These are phyloP conservation scores for Beauveria asiatica DNA, from an alignment of 2,329 filamentous ascomycete species.

Conservation along the genomic window DNA sequence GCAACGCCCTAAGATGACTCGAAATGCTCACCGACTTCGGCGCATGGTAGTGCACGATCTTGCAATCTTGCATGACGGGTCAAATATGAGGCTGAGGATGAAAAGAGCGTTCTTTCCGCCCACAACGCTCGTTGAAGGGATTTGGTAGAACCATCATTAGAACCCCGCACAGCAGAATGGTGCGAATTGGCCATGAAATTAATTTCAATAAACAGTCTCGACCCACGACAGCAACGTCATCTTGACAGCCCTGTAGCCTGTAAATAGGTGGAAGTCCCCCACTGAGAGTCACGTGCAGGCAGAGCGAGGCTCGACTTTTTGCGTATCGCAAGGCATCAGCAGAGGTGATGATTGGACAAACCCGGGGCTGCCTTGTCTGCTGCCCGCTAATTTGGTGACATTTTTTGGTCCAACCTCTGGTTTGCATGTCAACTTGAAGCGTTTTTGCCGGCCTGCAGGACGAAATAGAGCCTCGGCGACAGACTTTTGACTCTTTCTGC, in stretches of 20 bases:
- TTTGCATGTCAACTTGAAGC: neutral
- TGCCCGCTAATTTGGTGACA: neutral
- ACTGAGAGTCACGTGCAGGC: slow-evolving; percentile 1
- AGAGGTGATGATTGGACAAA: neutral
- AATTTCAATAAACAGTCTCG: neutral
- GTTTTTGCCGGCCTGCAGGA: neutral
- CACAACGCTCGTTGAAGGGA: neutral
- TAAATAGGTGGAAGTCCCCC: slow-evolving; percentile 5
- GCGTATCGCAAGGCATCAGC: slow-evolving; percentile 4
- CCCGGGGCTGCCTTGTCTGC: neutral
- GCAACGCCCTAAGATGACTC: no score
- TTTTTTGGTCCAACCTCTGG: slow-evolving; percentile 5
- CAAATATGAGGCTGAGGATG: no score
- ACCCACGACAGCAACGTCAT: neutral
- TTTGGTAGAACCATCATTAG: neutral
- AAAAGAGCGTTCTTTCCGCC: neutral
- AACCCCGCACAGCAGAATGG: neutral
- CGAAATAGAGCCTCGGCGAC: neutral
- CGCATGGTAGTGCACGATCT: no score
- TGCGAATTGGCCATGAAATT: neutral
- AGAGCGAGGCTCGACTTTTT: neutral
- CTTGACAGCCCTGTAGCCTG: neutral
- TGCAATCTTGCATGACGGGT: no score
- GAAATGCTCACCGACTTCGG: no score
- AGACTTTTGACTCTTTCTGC: neutral